Base-by-base conservation (phyloP, 2,329 filamentous ascomycete genomes). In the Emergomyces orientalis region DNA sequence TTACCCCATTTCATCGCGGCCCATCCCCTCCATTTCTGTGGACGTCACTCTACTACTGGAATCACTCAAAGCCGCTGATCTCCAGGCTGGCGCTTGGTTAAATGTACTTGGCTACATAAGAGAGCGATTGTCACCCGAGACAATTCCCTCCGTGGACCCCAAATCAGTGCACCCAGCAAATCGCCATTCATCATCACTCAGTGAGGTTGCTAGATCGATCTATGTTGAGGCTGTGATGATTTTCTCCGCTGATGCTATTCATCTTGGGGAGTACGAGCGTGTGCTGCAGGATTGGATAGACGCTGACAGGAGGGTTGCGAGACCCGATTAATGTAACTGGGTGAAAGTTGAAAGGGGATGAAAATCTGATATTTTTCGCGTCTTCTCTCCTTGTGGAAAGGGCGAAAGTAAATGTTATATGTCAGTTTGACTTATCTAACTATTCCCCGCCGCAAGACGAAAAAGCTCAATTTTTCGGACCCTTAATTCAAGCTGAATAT, bases 61-160 rank as follows among this genome's bases (percentile, higher is more conserved):
- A 69, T 81, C 78, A 11, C 76, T 94, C 63, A 84, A 83, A 25
- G 76, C 81, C 27, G 82, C 86, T 62, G 81, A 89, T 59, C 82
- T 88, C 60, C 81, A 86, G 59, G 77, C 88, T 32, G 93, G 93
- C n/a, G 82, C 88, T 64, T 97, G 92, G 91, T 76, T 97, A 59
- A 96, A 97, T 72, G 82, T 97, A 3, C 84, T 97, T 67, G 93
- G 92, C 6, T 95, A 95, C 73, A 79, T 92, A 64, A 81, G 79
- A 49, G 72, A 72, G 52, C 60, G 68, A 55, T 66, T 63, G 63
- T 57, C 64, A 59, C 65, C 63, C 7, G 14, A 27, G 49, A 17
- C 27, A 19, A 5, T 49, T 25, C n/a, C 13, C 4, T 49, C 45
- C 25, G 13, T n/a, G 1, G 7, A 25, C 45, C n/a, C n/a, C n/a